Percentiles rank a stretch among this genome's conserved stretches.
Conservation (phyloP, 257 asterid species). For the Verbena officinalis region DNA sequence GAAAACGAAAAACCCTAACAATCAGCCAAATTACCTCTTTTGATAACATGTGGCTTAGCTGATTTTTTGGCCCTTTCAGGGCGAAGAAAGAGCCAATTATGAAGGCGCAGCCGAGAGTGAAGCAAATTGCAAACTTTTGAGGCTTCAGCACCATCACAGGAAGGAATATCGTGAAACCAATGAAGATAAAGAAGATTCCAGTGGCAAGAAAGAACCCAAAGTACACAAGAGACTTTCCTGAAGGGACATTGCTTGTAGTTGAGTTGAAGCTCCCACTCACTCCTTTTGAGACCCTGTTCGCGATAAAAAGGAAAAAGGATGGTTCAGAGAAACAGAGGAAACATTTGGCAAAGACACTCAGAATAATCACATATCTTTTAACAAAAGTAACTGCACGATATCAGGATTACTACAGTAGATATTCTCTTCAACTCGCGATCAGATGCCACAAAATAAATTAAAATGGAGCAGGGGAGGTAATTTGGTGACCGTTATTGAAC, state of each 20-base stretch:
- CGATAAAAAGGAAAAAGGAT: neutral
- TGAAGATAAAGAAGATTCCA: slow-evolving; percentile 77
- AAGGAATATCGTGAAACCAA: slow-evolving; percentile 82
- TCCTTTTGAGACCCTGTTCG: slow-evolving; percentile 68
- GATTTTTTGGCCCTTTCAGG: slow-evolving; percentile 78
- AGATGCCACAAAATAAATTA: neutral
- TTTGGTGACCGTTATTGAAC: neutral
- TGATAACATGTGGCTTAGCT: slow-evolving; percentile 79
- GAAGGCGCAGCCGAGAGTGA: slow-evolving; percentile 82
- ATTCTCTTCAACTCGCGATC: neutral
- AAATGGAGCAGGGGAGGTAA: neutral
- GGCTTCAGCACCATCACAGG: slow-evolving; percentile 93
- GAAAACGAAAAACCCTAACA: neutral
- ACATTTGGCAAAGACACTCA: neutral
- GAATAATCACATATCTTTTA: neutral
- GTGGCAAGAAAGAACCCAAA: slow-evolving; percentile 72
- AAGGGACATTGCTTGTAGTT: slow-evolving; percentile 70
- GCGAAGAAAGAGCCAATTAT: slow-evolving; percentile 87
- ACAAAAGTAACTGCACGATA: neutral
- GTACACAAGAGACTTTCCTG: slow-evolving; percentile 75
- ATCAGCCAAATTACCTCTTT: slow-evolving; percentile 59
- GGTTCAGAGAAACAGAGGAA: slow-evolving; percentile 5
- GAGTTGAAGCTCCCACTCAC: slow-evolving; percentile 78
- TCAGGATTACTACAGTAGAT: neutral
- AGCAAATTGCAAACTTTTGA: slow-evolving; percentile 90